Evolutionary conservation across 148 eudicot genomes (phyloP), one percentile per base, ranked within the genome.

Genomic region (Cornus suecica): DNA sequence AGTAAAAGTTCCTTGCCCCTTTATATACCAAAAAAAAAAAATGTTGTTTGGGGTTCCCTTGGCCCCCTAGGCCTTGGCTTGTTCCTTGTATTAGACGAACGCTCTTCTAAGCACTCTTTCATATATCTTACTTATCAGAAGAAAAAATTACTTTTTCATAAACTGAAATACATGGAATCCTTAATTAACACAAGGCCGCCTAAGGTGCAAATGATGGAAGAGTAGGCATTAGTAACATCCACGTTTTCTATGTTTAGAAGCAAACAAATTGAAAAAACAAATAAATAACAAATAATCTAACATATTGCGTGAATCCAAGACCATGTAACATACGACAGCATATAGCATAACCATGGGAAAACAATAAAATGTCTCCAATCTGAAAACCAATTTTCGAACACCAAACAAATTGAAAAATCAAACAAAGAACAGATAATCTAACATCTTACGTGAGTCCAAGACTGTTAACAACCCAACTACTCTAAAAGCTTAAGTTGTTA

Each of bases 221-320:
- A 25, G 58, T 20, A 52, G 26, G 6, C 25, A 48, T 2, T 15
- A 26, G 45, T 8, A 20, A 8, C 24, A 51, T 27, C 41, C 10
- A 18, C 60, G 15, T 22, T 26, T 69, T 45, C 52, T 14, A 45
- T 14, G 31, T 45, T 16, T 69, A 22, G 16, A 70, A 20, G 23
- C 8, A 70, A 60, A 51, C 23, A 70, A 70, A 51, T 60, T 20
- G 52, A 51, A 70, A 70, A 32, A 27, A n/a, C 73, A 48, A 51
- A 29, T 16, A 70, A 32, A 70, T 1, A 48, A 24, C 18, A 22
- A 45, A 45, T 14, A 45, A 45, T 32, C 37, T 32, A 32, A 32
- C 37, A 3, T 32, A 4, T n/a, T n/a, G n/a, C n/a, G n/a, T n/a
- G n/a, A n/a, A n/a, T 32, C 37, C 1, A 32, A 32, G 37, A 32